A percentile compares a stretch with the other conserved stretches of the same genome.
Conservation (phyloP, 768 basidiomycete genomes). For the Lentinula boryana region DNA sequence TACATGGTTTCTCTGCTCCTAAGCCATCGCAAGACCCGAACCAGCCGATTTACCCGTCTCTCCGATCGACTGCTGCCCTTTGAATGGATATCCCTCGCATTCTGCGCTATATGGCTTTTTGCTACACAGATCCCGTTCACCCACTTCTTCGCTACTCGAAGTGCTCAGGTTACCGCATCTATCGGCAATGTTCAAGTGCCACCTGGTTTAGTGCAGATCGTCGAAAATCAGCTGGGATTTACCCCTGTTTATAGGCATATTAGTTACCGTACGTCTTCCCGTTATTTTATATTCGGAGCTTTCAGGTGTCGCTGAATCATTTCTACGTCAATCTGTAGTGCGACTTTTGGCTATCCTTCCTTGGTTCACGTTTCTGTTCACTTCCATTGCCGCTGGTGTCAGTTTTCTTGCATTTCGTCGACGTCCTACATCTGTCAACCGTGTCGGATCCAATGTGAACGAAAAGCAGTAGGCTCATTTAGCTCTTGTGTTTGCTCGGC, state of each 20-base stretch:
- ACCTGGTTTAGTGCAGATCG: constrained; percentile 21
- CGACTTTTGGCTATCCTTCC: constrained; percentile 27
- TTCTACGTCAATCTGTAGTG: constrained; percentile 16
- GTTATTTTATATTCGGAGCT: neutral
- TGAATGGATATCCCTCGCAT: constrained; percentile 29
- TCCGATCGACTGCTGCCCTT: constrained; percentile 19
- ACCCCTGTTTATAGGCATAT: constrained; percentile 29
- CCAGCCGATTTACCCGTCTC: neutral
- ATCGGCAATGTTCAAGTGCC: constrained; percentile 26
- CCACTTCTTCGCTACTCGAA: constrained; percentile 32
- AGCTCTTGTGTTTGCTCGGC: neutral
- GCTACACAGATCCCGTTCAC: constrained; percentile 38
- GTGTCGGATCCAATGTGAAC: neutral
- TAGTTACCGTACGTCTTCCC: constrained; percentile 27
- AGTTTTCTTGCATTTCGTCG: constrained; percentile 19
- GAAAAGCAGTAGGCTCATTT: neutral
- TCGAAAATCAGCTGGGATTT: constrained; percentile 25
- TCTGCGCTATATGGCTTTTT: constrained; percentile 38
- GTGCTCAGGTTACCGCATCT: constrained; percentile 31
- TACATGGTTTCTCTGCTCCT: constrained; percentile 16
- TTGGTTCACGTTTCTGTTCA: constrained; percentile 33
- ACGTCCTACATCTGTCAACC: neutral
- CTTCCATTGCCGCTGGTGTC: constrained; percentile 22
- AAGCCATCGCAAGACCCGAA: neutral
- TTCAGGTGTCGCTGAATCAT: neutral